Conservation (phyloP, 2,329 filamentous ascomycete species). For the Dendryphion nanum region DNA sequence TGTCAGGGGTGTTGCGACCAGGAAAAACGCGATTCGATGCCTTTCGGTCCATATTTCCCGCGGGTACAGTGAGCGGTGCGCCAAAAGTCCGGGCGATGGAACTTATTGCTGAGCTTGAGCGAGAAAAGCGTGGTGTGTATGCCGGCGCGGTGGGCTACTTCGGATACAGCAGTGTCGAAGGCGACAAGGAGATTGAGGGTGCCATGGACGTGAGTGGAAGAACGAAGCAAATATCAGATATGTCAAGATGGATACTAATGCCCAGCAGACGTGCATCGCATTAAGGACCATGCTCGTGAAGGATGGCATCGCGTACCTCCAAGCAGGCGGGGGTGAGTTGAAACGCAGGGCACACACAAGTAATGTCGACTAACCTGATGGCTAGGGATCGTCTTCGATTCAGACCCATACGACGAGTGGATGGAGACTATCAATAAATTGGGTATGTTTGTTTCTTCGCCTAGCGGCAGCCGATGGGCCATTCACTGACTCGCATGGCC, state of each 20-base stretch:
- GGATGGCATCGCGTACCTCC: slow-evolving; percentile 86
- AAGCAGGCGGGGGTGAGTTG: slow-evolving; percentile 76
- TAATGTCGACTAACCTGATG: neutral
- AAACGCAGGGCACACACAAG: neutral
- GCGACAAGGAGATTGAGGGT: slow-evolving; percentile 65
- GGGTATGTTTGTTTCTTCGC: slow-evolving; percentile 41
- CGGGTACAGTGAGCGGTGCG: slow-evolving; percentile 83
- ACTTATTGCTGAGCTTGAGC: slow-evolving; percentile 89
- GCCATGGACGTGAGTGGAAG: slow-evolving; percentile 71
- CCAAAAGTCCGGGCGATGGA: slow-evolving; percentile 98
- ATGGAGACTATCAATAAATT: slow-evolving; percentile 97
- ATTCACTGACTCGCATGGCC: slow-evolving; percentile 17
- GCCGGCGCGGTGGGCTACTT: slow-evolving; percentile 97
- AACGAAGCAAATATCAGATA: no score
- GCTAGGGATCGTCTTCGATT: slow-evolving; percentile 57
- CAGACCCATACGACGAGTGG: slow-evolving; percentile 86
- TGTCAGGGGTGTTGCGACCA: slow-evolving; percentile 81
- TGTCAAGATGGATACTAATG: no score
- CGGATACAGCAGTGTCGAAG: slow-evolving; percentile 73
- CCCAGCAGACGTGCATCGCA: slow-evolving; percentile 58
- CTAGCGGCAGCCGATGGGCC: neutral
- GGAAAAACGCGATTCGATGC: slow-evolving; percentile 92
- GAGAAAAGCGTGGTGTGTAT: slow-evolving; percentile 92
- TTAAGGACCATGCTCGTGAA: slow-evolving; percentile 93
- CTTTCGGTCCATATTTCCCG: slow-evolving; percentile 94